phyloP scores from a whole-genome alignment of 2,329 filamentous ascomycete species.

The Ambrosiella cleistominuta region DNA sequence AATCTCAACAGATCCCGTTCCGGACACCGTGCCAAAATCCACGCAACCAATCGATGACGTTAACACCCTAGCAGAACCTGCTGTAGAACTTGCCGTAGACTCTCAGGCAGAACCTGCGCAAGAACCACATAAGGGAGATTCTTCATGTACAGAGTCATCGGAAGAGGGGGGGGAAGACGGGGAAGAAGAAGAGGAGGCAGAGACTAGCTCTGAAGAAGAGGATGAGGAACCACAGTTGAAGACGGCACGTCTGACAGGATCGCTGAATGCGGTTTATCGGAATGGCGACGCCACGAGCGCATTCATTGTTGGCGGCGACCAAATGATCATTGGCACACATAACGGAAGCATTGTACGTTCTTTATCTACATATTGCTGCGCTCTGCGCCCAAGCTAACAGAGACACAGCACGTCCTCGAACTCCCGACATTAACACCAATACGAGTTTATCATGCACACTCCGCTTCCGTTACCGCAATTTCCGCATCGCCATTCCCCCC shows the following conservation, averaged over 20 bases:
- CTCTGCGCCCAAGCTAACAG: constrained; percentile 16
- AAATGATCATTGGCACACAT: constrained; percentile 93
- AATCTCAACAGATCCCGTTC: neutral
- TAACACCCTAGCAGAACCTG: neutral
- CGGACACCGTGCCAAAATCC: neutral
- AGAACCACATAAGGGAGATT: neutral
- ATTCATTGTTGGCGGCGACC: constrained; percentile 82
- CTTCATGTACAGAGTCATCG: neutral
- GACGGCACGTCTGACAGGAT: constrained; percentile 71
- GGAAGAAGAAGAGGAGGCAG: constrained; percentile 13
- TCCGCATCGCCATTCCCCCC: constrained; percentile 76
- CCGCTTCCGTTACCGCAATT: constrained; percentile 73
- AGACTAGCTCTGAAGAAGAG: constrained; percentile 49
- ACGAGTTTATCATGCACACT: constrained; percentile 80
- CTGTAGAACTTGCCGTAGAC: too few relatives aligned
- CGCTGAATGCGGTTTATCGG: constrained; percentile 65
- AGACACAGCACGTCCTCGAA: constrained; percentile 59
- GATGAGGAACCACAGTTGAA: constrained; percentile 92
- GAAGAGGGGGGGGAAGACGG: constrained; percentile 21
- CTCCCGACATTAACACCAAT: constrained; percentile 66
- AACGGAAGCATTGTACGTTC: constrained; percentile 78
- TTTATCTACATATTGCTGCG: neutral
- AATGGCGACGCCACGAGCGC: constrained; percentile 90
- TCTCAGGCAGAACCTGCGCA: too few relatives aligned
- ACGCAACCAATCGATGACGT: neutral